These are phyloP conservation scores for Tylopilus sp. DNA, from an alignment of 768 basidiomycete genomes.

Conservation along the genomic window DNA sequence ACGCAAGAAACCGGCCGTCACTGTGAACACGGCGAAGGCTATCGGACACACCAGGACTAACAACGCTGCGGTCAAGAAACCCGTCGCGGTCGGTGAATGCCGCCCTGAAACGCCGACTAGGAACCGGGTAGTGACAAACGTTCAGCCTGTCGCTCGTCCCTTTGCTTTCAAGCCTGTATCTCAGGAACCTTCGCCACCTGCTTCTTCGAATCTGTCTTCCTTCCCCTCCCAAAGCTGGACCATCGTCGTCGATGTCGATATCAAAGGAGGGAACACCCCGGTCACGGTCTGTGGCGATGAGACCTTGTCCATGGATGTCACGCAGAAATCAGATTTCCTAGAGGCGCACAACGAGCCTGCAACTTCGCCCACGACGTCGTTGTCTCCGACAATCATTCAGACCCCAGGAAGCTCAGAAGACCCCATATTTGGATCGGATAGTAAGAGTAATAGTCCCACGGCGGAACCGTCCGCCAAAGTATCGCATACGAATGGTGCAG, in stretches of 20 bases:
- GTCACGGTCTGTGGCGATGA: not conserved
- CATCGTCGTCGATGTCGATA: not conserved
- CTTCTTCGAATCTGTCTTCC: not conserved
- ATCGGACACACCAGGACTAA: not conserved
- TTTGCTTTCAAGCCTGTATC: no score
- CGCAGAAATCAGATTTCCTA: no score
- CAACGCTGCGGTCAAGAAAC: not conserved
- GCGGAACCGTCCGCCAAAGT: not conserved
- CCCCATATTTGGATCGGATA: not conserved
- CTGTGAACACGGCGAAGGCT: no score
- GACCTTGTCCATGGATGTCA: no score
- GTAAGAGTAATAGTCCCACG: not conserved
- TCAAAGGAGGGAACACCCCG: not conserved
- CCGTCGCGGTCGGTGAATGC: not conserved
- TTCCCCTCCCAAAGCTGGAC: constrained; percentile 9
- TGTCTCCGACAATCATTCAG: not conserved
- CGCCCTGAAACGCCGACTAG: not conserved
- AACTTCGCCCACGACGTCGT: not conserved
- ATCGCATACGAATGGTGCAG: not conserved
- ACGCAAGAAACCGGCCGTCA: not conserved
- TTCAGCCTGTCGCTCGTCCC: not conserved
- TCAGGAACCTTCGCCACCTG: not conserved
- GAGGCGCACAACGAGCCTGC: not conserved
- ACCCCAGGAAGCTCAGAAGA: not conserved
- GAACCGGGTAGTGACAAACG: not conserved